Conservation (phyloP, 805 yeast genomes). For the Barnettozyma vustinii region DNA sequence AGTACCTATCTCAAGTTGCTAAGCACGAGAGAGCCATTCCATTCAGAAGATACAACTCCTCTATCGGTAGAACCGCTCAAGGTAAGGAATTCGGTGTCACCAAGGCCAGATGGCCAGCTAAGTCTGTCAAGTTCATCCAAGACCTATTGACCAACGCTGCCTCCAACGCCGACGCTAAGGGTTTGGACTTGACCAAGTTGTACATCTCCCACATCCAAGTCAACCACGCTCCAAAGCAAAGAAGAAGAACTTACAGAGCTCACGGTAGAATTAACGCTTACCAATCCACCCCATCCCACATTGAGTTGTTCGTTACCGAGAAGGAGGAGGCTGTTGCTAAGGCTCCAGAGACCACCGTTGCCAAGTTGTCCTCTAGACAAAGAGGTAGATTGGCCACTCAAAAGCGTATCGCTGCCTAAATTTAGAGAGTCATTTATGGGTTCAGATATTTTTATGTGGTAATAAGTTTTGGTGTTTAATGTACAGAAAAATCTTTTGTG, state of each 20-base stretch:
- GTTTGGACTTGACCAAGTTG: conserved; percentile 92
- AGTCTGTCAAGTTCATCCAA: conserved; percentile 92
- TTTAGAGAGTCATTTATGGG: conserved; percentile 5
- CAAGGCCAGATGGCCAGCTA: conserved; percentile 99
- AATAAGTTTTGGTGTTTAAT: conserved; percentile 12
- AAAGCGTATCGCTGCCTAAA: conserved; percentile 75
- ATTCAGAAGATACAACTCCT: conserved; percentile 94
- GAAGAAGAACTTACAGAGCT: conserved; percentile 99
- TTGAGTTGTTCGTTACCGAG: conserved; percentile 95
- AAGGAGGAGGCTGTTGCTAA: conserved; percentile 90
- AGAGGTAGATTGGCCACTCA: conserved; percentile 85
- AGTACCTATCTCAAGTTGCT: conserved; percentile 91
- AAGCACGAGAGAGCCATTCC: conserved; percentile 99
- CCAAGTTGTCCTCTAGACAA: conserved; percentile 85
- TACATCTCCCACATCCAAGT: conserved; percentile 98
- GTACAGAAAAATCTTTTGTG: conserved; percentile 7
- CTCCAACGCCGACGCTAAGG: conserved; percentile 98
- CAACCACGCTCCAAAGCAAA: conserved; percentile 99
- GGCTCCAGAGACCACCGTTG: conserved; percentile 66
- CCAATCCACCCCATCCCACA: conserved; percentile 98
- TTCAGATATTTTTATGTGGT: conserved; percentile 9
- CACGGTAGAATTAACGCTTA: conserved; percentile 99
- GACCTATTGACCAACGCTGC: conserved; percentile 96
- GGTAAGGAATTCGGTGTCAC: conserved; percentile 99
- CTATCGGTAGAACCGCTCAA: conserved; percentile 99